Conservation (phyloP, 78 protist species). For the Polysphondylium violaceum region DNA sequence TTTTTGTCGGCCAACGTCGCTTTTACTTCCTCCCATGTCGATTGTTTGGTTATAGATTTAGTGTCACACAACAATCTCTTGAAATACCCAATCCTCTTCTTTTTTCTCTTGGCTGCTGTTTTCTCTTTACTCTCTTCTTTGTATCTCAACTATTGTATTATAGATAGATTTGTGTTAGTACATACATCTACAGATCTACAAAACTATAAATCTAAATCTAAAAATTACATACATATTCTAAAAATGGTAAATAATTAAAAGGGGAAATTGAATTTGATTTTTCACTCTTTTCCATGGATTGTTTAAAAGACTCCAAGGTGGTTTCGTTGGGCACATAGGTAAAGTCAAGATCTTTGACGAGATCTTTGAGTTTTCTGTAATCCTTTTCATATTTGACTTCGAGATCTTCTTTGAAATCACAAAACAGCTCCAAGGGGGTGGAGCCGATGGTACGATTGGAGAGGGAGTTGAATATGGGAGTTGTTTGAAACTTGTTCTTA, state of each 20-base stretch:
- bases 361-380: conserved; percentile 24
- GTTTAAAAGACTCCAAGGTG: conserved; percentile 41
- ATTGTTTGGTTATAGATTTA: conserved; percentile 19
- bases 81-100: conserved; percentile 37
- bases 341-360: conserved; percentile 14
- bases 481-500: neutral
- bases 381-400: conserved; percentile 41
- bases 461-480: neutral
- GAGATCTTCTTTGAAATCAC: conserved; percentile 56
- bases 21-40: conserved; percentile 37
- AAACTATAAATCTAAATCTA: neutral
- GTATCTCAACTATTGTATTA: conserved; percentile 1
- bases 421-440: conserved; percentile 59
- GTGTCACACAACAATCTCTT: conserved; percentile 38
- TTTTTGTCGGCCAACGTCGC: neutral
- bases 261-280: conserved; percentile 8
- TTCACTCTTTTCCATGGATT: conserved; percentile 19
- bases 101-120: conserved; percentile 28
- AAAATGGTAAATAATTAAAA: conserved; percentile 25
- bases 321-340: conserved; percentile 31
- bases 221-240: conserved; percentile 53
- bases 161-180: neutral
- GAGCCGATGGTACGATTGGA: conserved; percentile 29
- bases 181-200: neutral
- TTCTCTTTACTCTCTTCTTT: conserved; percentile 60